Percentiles rank a stretch among this genome's conserved stretches.
Evolutionary conservation across 148 eudicot genomes (phyloP).

Genomic region (Dianthus caryophyllus): DNA sequence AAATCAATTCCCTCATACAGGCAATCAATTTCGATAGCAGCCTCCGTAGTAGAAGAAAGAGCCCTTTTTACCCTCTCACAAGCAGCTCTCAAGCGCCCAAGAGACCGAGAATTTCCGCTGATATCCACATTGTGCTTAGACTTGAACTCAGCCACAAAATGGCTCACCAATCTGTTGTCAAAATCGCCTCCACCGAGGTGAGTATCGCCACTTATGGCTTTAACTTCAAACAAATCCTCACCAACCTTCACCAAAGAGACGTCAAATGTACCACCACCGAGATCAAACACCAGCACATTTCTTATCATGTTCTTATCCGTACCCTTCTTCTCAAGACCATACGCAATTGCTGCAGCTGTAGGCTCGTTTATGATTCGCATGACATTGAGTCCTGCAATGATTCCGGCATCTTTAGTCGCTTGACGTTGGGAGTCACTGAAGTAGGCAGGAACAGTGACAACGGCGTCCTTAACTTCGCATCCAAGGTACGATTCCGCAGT

Average conservation of each 20-base stretch:
- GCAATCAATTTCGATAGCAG: neutral
- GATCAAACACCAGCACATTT: neutral
- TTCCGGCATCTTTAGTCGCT: neutral
- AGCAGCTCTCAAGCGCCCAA: too few species aligned
- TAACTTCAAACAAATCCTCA: neutral
- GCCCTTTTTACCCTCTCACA: constrained; percentile 6
- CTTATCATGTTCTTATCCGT: neutral
- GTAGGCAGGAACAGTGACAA: neutral
- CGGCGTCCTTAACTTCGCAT: neutral
- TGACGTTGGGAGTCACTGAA: neutral
- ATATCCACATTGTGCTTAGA: neutral
- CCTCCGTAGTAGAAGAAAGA: neutral
- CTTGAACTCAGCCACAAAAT: neutral
- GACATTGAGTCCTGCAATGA: neutral
- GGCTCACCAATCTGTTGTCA: neutral
- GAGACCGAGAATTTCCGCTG: neutral
- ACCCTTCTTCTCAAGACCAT: neutral
- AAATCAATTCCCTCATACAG: too few species aligned
- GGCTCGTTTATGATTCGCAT: constrained; percentile 1
- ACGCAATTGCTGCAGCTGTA: constrained; percentile 19
- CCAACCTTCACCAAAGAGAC: constrained; percentile 3
- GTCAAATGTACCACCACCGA: neutral
- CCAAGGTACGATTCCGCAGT: neutral
- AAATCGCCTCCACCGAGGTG: too few species aligned
- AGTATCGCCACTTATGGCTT: neutral